Conservation (phyloP, 2,329 filamentous ascomycete species). For the Claviceps africana region DNA sequence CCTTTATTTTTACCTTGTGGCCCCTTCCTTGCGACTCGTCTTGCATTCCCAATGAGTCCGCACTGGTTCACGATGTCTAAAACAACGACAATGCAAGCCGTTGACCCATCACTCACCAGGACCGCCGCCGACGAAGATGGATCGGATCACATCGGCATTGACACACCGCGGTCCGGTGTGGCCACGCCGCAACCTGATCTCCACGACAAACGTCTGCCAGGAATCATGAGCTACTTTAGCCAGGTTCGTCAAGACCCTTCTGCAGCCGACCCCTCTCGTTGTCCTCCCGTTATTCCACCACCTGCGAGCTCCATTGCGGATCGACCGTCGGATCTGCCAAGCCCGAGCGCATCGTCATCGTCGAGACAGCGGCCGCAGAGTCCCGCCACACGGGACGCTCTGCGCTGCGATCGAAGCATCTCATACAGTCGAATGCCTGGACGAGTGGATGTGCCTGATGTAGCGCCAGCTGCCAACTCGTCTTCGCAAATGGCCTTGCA, state of each 20-base stretch:
- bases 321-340: slow-evolving; percentile 9
- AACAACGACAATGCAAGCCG: slow-evolving; percentile 26
- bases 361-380: slow-evolving; percentile 13
- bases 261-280: slow-evolving; percentile 25
- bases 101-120: slow-evolving; percentile 41
- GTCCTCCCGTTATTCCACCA: slow-evolving; percentile 24
- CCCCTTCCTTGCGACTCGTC: not conserved
- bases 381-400: slow-evolving; percentile 12
- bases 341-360: slow-evolving; percentile 18
- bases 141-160: slow-evolving; percentile 65
- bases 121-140: slow-evolving; percentile 54
- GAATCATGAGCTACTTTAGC: slow-evolving; percentile 94
- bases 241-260: slow-evolving; percentile 92
- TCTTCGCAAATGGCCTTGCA: slow-evolving; percentile 15
- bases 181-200: slow-evolving; percentile 88
- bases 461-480: slow-evolving; percentile 11
- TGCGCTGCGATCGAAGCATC: slow-evolving; percentile 12
- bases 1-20: not conserved
- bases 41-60: not conserved
- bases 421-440: slow-evolving; percentile 5
- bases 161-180: slow-evolving; percentile 79
- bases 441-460: slow-evolving; percentile 8
- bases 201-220: slow-evolving; percentile 85
- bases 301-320: slow-evolving; percentile 20
- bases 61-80: slow-evolving; percentile 9